Base-by-base conservation (phyloP, 306 rosid species). In the Acacia crassicarpa region DNA sequence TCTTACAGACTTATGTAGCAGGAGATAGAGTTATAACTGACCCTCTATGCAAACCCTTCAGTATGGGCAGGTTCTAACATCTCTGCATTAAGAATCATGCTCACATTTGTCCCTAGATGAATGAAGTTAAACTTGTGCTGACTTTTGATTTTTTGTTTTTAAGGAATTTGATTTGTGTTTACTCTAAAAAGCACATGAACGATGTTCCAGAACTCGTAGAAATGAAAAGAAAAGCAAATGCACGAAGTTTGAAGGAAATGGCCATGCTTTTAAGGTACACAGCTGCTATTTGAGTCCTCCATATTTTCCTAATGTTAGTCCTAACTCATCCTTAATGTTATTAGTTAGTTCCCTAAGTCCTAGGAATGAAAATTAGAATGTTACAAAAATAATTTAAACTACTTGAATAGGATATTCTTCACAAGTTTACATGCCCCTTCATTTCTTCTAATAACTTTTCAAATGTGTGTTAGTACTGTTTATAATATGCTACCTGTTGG, bases 161-260 rank as follows among this genome's bases (percentile, higher is more conserved):
- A 3, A 63, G 69, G 69, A 63, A 63, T 63, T 8, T 63, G 41
- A 63, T 63, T 30, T 63, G 69, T 63, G 69, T 63, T 27, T 63
- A 63, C 69, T 63, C 69, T 63, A 63, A 63, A 63, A 63, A 63
- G 41, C 69, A 63, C 41, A 63, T 63, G 69, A 63, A 27, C 41
- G 69, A 63, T 63, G 69, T 4, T 27, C 69, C 41, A 5, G 69
- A 63, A 6, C 41, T 63, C 20, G 15, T 30, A 30, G 69, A 63
- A 12, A 63, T 15, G 69, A 63, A 63, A 63, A 63, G 69, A 63
- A 63, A 63, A 63, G 41, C 69, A 63, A 63, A 63, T 63, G 14
- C 40, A 14, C 40, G 11, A 63, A 63, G 69, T 30, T 27, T 63
- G 41, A 63, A 63, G 41, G 41, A 30, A 5, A 30, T 63, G 41